A percentile compares a stretch with the other conserved stretches of the same genome.
These are phyloP conservation scores for Globisporangium ultimum DNA, from an alignment of 352 stramenopile genomes.

Conservation along the genomic window DNA sequence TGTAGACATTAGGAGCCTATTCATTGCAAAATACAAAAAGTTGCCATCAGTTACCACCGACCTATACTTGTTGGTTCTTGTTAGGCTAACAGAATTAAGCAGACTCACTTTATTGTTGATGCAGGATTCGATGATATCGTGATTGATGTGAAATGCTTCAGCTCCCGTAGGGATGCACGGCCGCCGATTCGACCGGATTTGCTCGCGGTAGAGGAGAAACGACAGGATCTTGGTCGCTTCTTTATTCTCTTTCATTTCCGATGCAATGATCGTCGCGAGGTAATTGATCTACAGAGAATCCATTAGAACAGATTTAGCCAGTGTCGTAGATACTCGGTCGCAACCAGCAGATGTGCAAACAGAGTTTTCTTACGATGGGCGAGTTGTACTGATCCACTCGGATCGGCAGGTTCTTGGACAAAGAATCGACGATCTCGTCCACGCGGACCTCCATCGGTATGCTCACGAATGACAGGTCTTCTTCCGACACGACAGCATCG, in stretches of 20 bases:
- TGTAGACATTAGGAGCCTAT: conserved; percentile 31
- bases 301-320: neutral
- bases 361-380: neutral
- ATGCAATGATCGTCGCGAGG: conserved; percentile 27
- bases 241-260: conserved; percentile 29
- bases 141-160: conserved; percentile 34
- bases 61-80: no score
- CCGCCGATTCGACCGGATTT: conserved; percentile 37
- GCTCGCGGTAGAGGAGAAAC: conserved; percentile 51
- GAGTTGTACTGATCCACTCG: conserved; percentile 33
- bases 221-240: conserved; percentile 41
- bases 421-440: conserved; percentile 25
- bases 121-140: conserved; percentile 38
- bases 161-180: conserved; percentile 35
- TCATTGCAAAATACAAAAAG: no score
- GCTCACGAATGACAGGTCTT: conserved; percentile 20
- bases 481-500: conserved; percentile 10
- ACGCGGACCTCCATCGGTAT: conserved; percentile 21
- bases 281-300: conserved; percentile 14
- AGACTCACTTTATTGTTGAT: conserved; percentile 25
- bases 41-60: neutral
- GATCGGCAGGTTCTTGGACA: conserved; percentile 25
- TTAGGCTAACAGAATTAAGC: neutral
- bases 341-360: no score
- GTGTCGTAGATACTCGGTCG: no score